Evolutionary conservation across 805 yeast genomes (phyloP), one percentile per base, ranked within the genome.

Genomic region (Danielia oregonensis): DNA sequence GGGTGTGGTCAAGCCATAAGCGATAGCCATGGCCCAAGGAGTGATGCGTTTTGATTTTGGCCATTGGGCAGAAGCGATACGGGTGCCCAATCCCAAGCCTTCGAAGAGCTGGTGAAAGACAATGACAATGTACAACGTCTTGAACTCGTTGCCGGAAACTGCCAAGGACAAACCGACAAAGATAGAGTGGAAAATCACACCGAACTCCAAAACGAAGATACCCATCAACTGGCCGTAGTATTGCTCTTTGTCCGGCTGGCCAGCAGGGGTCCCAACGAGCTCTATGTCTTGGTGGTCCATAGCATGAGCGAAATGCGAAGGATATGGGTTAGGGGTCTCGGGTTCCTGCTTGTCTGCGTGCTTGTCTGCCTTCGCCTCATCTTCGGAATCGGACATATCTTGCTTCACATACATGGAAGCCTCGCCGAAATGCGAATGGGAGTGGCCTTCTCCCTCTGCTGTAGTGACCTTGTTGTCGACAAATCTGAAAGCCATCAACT

Each of bases 101-200:
- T 86, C 95, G 52, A 86, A 86, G 67, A 79, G 68, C 59, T 86
- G 95, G 55, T 86, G 88, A 68, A 77, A 78, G 4, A 79, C 74
- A 28, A 66, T 42, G n/a, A 82, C 95, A 42, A 82, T 72, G 57
- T 82, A 85, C 32, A 86, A 63, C 5, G 85, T 73, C 39, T 66
- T 73, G 53, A 85, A 86, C 54, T 82, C 91, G 2, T 76, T 82
- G 31, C 89, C 93, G 4, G 93, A 68, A 12, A 83, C 83, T 2
- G 93, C 85, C 29, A 86, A 65, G 0, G 93, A 72, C 33, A 86
- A 65, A 17, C 95, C 95, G 37, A 86, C 73, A 50, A 86, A 84
- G 3, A 86, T 75, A 3, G 95, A 86, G 59, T 86, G 95, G 68
- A 86, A 83, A 21, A 86, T 59, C 28, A 86, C 71, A 51, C 95